Base-by-base conservation (phyloP, 768 basidiomycete genomes). In the Calocybe gangraenosa region DNA sequence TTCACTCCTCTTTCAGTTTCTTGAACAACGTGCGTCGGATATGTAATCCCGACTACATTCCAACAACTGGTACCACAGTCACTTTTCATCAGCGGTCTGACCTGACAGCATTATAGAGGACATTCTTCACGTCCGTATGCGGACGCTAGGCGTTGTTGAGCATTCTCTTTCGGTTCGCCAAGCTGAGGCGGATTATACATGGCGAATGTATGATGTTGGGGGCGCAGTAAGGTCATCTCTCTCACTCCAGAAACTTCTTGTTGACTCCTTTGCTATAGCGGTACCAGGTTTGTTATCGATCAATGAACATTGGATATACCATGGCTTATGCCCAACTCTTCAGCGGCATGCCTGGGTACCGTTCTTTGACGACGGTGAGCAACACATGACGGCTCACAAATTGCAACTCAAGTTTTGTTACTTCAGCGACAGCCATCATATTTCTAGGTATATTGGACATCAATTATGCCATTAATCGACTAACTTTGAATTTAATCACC, bases 121-220 rank as follows among this genome's bases (percentile, higher is more conserved):
- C 61, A 74, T 90, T 46, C 73, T 91, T 13, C 79, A 84, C 47
- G 85, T 84, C 46, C 83, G 88, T n/a, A 67, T 91, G 23, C 85
- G 87, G 64, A 89, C 87, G 0, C 66, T 90, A 7, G 88, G 87
- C 3, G 82, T 91, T 15, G 76, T 81, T 30, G 87, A 90, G 55
- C 84, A 88, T 59, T 66, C 75, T 3, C 84, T 87, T 58, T 73
- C 80, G 38, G 76, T 88, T 43, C 70, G 69, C 39, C 73, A 80
- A 40, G 76, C 73, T 22, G 80, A 81, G 2, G 71, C 66, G 45
- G 70, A 70, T 38, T 85, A 84, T 53, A 76, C 79, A 40, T 90
- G 87, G 87, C 75, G 79, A 46, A 68, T 90, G 49, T 91, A 83
- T 59, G 88, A 91, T 61, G 88, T 91, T 28, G 87, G 88, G 28